Conservation (phyloP, 805 yeast genomes). For the Sungouiozyma intestinalis region DNA sequence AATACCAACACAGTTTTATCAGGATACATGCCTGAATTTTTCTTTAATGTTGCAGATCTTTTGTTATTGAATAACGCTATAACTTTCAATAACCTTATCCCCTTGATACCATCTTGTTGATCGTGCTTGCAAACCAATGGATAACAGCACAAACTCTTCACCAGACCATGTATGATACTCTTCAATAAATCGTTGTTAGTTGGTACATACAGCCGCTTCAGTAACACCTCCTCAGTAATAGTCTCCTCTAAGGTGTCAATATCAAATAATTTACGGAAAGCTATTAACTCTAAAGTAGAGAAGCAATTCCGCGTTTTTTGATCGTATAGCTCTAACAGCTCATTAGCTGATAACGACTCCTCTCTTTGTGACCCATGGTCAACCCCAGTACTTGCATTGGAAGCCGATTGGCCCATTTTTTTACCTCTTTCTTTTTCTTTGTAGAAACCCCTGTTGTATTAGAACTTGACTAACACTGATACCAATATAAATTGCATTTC, state of each 20-base stretch:
- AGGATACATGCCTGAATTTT: constrained; percentile 7
- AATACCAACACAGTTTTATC: constrained; percentile 39
- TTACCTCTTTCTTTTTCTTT: neutral
- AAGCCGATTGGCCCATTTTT: constrained; percentile 20
- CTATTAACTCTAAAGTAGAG: constrained; percentile 16
- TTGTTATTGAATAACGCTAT: constrained; percentile 36
- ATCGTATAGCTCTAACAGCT: neutral
- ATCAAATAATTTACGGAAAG: constrained; percentile 15
- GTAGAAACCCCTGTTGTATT: no score
- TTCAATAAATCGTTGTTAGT: constrained; percentile 23
- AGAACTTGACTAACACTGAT: no score
- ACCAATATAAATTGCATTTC: no score
- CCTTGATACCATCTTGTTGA: constrained; percentile 26
- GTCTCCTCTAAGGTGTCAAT: constrained; percentile 15
- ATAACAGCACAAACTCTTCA: constrained; percentile 36
- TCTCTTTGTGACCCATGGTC: neutral
- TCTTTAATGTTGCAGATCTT: constrained; percentile 25
- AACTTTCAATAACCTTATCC: constrained; percentile 35
- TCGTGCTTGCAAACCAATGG: constrained; percentile 35
- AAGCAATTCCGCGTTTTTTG: constrained; percentile 10
- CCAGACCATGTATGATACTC: constrained; percentile 31
- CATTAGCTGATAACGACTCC: neutral
- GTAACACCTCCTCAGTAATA: constrained; percentile 23
- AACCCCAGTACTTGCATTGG: constrained; percentile 3
- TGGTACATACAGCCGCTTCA: constrained; percentile 30